These are phyloP conservation scores for Geotrichum ghanense DNA, from an alignment of 805 yeast genomes.

Conservation along the genomic window DNA sequence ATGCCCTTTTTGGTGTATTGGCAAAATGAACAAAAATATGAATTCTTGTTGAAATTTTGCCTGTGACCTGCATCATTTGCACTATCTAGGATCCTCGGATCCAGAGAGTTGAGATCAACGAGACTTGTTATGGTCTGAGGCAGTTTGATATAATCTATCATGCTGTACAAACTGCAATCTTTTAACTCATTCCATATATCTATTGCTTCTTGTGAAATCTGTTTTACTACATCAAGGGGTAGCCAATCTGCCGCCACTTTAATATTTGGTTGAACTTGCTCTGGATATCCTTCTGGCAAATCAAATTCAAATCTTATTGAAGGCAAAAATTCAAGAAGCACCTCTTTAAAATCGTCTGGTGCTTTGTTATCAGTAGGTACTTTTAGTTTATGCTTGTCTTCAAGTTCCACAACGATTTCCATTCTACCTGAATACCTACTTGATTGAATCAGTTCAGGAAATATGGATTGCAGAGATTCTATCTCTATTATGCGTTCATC, in stretches of 20 bases:
- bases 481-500: constrained; percentile 10
- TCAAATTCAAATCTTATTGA: constrained; percentile 9
- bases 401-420: constrained; percentile 7
- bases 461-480: constrained; percentile 11
- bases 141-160: constrained; percentile 9
- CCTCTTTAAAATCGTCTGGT: neutral
- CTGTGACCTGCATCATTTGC: constrained; percentile 6
- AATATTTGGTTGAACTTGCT: constrained; percentile 6
- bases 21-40: constrained; percentile 15
- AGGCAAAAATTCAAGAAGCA: constrained; percentile 9
- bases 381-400: constrained; percentile 3
- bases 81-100: constrained; percentile 3
- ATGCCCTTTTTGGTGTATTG: constrained; percentile 12
- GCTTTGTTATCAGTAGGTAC: neutral
- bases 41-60: constrained; percentile 9
- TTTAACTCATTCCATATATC: constrained; percentile 8
- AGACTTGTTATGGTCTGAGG: constrained; percentile 1
- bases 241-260: constrained; percentile 9
- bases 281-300: constrained; percentile 12
- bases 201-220: constrained; percentile 2
- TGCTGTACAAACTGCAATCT: constrained; percentile 9
- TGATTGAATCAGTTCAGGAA: constrained; percentile 11
- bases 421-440: neutral
- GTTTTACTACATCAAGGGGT: neutral
- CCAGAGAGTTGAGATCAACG: neutral